Evolutionary conservation across 192 early-diverging fungal genomes (phyloP).

Genomic region (Mortierella hygrophila): DNA sequence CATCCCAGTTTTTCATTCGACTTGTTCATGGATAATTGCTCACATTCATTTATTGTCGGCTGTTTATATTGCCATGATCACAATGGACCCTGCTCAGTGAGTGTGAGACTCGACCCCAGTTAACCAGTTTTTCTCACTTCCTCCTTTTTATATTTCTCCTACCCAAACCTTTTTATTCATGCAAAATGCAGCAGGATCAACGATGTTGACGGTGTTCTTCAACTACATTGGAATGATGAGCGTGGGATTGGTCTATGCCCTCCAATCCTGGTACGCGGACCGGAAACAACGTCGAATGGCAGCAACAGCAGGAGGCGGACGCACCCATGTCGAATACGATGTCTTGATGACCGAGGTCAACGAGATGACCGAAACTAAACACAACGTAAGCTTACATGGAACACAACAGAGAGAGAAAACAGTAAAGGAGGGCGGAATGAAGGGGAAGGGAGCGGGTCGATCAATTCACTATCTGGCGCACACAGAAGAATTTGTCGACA

Average conservation of each 20-base stretch:
- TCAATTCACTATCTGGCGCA: background rate
- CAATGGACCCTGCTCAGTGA: background rate
- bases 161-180: slow-evolving; percentile 5
- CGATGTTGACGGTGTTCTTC: slow-evolving; percentile 52
- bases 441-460: background rate
- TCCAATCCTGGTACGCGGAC: slow-evolving; percentile 39
- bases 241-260: slow-evolving; percentile 38
- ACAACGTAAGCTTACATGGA: slow-evolving; percentile 4
- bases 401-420: background rate
- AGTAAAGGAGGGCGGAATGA: background rate
- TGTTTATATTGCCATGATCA: background rate
- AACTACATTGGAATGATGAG: slow-evolving; percentile 50
- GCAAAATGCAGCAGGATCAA: slow-evolving; percentile 26
- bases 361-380: slow-evolving; percentile 35
- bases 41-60: background rate
- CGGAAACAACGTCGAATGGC: slow-evolving; percentile 27
- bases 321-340: slow-evolving; percentile 33
- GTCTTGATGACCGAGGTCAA: slow-evolving; percentile 29
- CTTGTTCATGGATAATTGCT: background rate
- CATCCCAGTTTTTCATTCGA: background rate
- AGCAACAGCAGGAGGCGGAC: background rate
- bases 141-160: slow-evolving; percentile 7
- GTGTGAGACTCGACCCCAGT: background rate
- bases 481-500: background rate
- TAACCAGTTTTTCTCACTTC: background rate